Conservation (phyloP, 1,284 basidiomycete species). For the Peniophora sp. region DNA sequence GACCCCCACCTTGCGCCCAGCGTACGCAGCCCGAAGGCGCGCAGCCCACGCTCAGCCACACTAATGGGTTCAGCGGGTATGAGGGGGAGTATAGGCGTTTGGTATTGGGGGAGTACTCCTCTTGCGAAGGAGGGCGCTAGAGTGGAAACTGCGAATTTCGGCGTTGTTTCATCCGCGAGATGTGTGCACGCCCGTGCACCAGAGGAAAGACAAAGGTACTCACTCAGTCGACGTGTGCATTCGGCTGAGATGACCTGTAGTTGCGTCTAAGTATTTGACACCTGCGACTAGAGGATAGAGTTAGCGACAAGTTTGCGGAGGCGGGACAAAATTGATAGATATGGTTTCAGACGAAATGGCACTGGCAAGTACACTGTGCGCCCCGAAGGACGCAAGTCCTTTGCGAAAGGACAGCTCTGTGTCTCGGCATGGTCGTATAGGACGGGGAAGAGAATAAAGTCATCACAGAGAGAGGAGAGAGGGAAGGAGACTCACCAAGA, state of each 20-base stretch:
- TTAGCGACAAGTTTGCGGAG: background rate
- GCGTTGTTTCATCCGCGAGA: constrained; percentile 48
- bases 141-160: constrained; percentile 76
- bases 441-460: constrained; percentile 82
- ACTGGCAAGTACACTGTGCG: constrained; percentile 76
- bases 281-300: too few species aligned
- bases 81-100: constrained; percentile 55
- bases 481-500: background rate
- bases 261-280: too few species aligned
- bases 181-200: constrained; percentile 2
- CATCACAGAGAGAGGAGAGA: constrained; percentile 33
- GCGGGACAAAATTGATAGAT: constrained; percentile 4
- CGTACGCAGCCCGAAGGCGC: constrained; percentile 37
- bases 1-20: constrained; percentile 36
- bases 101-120: constrained; percentile 61
- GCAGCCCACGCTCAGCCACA: constrained; percentile 52
- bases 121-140: constrained; percentile 44
- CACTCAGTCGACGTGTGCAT: constrained; percentile 13
- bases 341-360: constrained; percentile 65
- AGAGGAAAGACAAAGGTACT: constrained; percentile 16
- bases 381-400: constrained; percentile 51
- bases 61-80: constrained; percentile 57
- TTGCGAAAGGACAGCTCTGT: constrained; percentile 69
- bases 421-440: constrained; percentile 73
- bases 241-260: constrained; percentile 5